phyloP scores from a whole-genome alignment of 176 grass and related monocot species.

The Olyra latifolia region DNA sequence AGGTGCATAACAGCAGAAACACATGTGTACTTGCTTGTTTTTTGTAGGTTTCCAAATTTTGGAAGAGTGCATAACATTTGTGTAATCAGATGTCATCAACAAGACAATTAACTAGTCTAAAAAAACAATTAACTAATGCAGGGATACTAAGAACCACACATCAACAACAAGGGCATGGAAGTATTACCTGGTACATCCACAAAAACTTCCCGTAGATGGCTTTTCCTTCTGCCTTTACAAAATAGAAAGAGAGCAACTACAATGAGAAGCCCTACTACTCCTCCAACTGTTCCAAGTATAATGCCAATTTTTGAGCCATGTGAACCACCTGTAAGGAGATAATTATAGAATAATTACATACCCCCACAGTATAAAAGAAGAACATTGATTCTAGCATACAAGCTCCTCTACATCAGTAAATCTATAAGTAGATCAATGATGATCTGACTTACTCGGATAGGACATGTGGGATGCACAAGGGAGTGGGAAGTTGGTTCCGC shows the following conservation, averaged over 20 bases:
- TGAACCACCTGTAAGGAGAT: slow-evolving; percentile 53
- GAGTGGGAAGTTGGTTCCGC: slow-evolving; percentile 53
- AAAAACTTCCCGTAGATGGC: slow-evolving; percentile 55
- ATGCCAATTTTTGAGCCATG: slow-evolving; percentile 62
- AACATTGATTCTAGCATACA: neutral
- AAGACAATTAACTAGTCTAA: slow-evolving; percentile 9
- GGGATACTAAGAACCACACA: neutral
- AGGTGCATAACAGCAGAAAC: neutral
- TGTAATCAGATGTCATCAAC: neutral
- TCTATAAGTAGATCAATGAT: neutral
- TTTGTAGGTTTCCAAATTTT: neutral
- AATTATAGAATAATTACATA: slow-evolving; percentile 6
- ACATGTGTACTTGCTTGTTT: neutral
- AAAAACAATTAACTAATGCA: neutral
- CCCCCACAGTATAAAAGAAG: neutral
- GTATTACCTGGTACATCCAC: slow-evolving; percentile 76
- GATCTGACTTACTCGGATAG: slow-evolving; percentile 51
- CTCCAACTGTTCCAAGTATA: slow-evolving; percentile 74
- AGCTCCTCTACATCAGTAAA: neutral
- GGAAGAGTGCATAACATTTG: neutral
- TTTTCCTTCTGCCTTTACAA: slow-evolving; percentile 56
- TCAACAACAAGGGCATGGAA: slow-evolving; percentile 12
- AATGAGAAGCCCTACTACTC: slow-evolving; percentile 50
- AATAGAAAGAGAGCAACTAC: slow-evolving; percentile 63
- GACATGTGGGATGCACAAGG: slow-evolving; percentile 54